phyloP scores from a whole-genome alignment of 441 rosid species.

The Corymbia citriodora region DNA sequence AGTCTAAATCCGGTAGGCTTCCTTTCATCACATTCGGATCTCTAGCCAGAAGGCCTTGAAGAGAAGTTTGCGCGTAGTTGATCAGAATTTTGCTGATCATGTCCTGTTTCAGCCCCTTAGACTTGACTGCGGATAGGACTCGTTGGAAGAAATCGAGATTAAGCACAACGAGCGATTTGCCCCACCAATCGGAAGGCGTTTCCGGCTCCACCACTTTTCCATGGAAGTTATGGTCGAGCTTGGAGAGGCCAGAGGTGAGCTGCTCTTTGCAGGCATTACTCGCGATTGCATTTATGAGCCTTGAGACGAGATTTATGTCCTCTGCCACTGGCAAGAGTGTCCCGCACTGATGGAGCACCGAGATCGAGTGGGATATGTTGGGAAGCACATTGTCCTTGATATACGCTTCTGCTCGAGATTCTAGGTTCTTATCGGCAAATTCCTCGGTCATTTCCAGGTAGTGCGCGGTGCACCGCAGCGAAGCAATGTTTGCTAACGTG shows the following conservation, averaged over 20 bases:
- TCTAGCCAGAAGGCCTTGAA: constrained; percentile 58
- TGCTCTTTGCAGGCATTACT: constrained; percentile 95
- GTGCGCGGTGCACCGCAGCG: constrained; percentile 61
- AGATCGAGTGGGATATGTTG: constrained; percentile 55
- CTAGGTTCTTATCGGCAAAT: constrained; percentile 68
- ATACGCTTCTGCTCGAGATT: constrained; percentile 50
- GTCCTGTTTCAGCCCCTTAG: constrained; percentile 91
- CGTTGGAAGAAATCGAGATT: constrained; percentile 83
- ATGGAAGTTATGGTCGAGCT: constrained; percentile 71
- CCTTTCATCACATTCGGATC: constrained; percentile 64
- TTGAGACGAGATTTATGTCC: constrained; percentile 62
- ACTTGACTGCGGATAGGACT: constrained; percentile 70
- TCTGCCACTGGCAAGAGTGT: constrained; percentile 58
- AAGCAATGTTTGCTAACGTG: constrained; percentile 59
- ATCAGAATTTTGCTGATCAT: constrained; percentile 89
- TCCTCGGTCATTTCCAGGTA: constrained; percentile 92
- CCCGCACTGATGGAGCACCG: constrained; percentile 76
- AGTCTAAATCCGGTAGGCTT: constrained; percentile 45
- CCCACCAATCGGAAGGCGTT: constrained; percentile 94
- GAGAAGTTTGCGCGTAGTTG: constrained; percentile 72
- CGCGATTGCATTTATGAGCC: constrained; percentile 68
- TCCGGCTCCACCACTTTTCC: constrained; percentile 56
- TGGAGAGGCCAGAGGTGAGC: constrained; percentile 77
- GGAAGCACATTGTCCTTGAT: constrained; percentile 61
- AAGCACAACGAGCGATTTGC: constrained; percentile 61